Evolutionary conservation across 768 basidiomycete species (phyloP), one percentile per base, ranked within the genome.

Genomic region (Lentinula aciculospora): DNA sequence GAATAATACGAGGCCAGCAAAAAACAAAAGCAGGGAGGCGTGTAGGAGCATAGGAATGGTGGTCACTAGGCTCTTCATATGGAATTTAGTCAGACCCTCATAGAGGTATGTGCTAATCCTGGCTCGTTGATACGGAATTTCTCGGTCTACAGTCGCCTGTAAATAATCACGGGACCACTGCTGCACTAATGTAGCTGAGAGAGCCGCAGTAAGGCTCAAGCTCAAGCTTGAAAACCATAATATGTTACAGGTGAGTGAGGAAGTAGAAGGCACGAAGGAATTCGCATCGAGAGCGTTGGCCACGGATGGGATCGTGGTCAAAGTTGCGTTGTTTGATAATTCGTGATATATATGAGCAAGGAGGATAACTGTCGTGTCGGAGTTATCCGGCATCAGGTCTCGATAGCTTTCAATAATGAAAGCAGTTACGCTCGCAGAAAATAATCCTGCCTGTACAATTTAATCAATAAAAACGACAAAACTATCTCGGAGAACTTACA

Each of bases 201-300:
- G 69, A 17, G 76, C 76, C 59, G 71, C 72, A 7, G 67, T 58
- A 23, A 81, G 67, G 54, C 74, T 77, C 45, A 75, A 72, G 3
- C 68, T 67, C 5, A 82, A 66, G 59, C 76, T 79, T 42, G 77
- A 65, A 61, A 81, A 78, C 76, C 76, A 81, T 4, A 78, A 64
- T 0, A 61, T 63, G 57, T 81, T 81, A 61, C 73, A 74, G 32
- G 76, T 60, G 1, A 74, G 61, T 12, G 72, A 64, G 17, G 72
- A 70, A 3, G 61, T 62, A 0, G 69, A 49, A 31, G 72, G 70
- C 3, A 58, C 54, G 15, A 70, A 68, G 1, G 66, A 57, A 10
- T 29, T 19, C 58, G 63, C 61, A 3, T 63, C 36, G 5, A 58
- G 48, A 29, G 15, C 21, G 40, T 57, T 28, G 12, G 25, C 1